Evolutionary conservation across 75 land plant species (phyloP), one percentile per base, ranked within the genome.

Genomic region (Selaginella tamariscina): DNA sequence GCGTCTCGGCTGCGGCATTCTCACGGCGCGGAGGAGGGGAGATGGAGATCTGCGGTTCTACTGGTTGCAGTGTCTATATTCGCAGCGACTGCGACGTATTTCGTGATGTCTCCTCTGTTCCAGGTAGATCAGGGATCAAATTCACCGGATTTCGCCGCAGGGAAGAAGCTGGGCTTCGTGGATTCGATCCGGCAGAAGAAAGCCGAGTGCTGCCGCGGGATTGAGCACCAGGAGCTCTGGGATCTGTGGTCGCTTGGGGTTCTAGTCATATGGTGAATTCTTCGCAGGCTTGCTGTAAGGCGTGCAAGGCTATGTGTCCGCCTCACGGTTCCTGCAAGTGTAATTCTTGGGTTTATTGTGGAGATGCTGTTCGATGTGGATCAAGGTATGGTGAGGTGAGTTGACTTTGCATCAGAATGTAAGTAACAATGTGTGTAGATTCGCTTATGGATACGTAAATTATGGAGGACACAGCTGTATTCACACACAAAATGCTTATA

Each of bases 291-390:
- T 90, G 96, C 74, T 90, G 96, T 60, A 30, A 67, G 29, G 87
- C 96, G 66, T 90, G 96, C 74, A 90, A 90, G 68, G 79, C 70
- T 0, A 82, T 79, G 81, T 82, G 87, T 68, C 68, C 31, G 30
- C 66, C 56, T 29, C 82, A 81, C 54, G 88, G 81, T 65, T 81
- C 82, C 33, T 88, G 92, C 54, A 59, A 84, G 70, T 93, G 98
- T 72, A 78, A 93, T 75, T 72, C 88, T 29, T 93, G 98, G 98
- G 98, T 93, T 30, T 89, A 81, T 68, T 93, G 98, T 56, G 95
- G 86, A 0, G 76, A 89, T 70, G 66, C 67, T 49, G 68, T 76
- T 55, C 65, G 65, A 32, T 93, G 98, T 57, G 80, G 88, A 2
- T 23, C 49, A 26, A 80, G 63, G 69, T 85, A 81, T 33, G 88